These are phyloP conservation scores for Pelargonium fulgidum DNA, from an alignment of 441 rosid species.

Conservation along the genomic window DNA sequence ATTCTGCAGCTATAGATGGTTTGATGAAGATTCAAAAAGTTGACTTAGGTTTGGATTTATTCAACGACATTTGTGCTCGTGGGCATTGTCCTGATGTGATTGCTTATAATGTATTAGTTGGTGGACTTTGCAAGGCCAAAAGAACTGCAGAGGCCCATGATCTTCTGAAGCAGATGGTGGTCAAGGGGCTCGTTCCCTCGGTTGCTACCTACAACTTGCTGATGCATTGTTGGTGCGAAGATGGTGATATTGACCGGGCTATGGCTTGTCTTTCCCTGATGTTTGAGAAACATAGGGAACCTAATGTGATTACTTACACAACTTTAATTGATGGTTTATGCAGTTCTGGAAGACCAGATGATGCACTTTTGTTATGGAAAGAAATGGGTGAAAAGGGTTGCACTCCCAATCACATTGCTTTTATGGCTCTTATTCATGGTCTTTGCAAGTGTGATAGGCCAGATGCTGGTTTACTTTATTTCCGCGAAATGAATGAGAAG, in stretches of 20 bases:
- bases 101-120: conserved; percentile 67
- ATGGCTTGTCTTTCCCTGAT: conserved; percentile 50
- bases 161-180: conserved; percentile 58
- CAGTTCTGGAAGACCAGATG: conserved; percentile 56
- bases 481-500: conserved; percentile 55
- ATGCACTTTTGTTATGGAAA: conserved; percentile 58
- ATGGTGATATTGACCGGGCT: conserved; percentile 46
- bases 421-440: conserved; percentile 66
- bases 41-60: conserved; percentile 60
- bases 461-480: conserved; percentile 44
- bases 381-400: conserved; percentile 52
- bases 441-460: conserved; percentile 73
- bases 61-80: conserved; percentile 41
- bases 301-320: conserved; percentile 68
- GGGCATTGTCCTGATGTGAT: conserved; percentile 69
- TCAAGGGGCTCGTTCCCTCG: conserved; percentile 62
- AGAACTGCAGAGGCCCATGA: conserved; percentile 56
- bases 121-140: conserved; percentile 56
- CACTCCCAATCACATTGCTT: conserved; percentile 47
- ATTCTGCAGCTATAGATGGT: conserved; percentile 69
- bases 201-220: conserved; percentile 60
- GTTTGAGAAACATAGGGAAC: conserved; percentile 42
- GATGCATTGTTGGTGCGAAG: conserved; percentile 82
- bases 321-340: conserved; percentile 63
- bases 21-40: conserved; percentile 46